A percentile compares a stretch with the other conserved stretches of the same genome.
These are phyloP conservation scores for Fusarium decemcellulare DNA, from an alignment of 2,329 filamentous ascomycete genomes.

Conservation along the genomic window DNA sequence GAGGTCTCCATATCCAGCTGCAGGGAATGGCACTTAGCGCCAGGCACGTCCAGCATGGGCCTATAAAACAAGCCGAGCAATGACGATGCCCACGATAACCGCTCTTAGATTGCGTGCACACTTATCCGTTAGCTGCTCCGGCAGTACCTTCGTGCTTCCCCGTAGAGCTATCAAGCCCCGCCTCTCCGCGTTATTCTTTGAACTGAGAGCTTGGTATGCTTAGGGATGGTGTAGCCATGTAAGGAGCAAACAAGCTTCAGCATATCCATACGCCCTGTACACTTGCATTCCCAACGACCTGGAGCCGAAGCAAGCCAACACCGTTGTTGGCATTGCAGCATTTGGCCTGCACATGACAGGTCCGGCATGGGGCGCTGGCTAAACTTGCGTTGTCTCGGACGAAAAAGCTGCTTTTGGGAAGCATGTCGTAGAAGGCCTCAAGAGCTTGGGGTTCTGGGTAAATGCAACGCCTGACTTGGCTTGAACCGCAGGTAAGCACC, in stretches of 20 bases:
- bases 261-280: conserved; percentile 13
- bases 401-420: neutral
- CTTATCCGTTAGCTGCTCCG: conserved; percentile 36
- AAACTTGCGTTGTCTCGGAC: neutral
- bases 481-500: neutral
- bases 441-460: neutral
- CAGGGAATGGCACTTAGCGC: conserved; percentile 40
- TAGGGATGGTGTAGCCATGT: neutral
- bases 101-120: conserved; percentile 42
- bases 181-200: conserved; percentile 32
- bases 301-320: conserved; percentile 22
- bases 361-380: neutral
- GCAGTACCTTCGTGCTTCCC: conserved; percentile 44
- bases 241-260: neutral
- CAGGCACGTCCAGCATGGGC: conserved; percentile 37
- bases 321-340: conserved; percentile 1
- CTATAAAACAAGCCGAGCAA: conserved; percentile 28
- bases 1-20: conserved; percentile 32
- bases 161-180: conserved; percentile 38
- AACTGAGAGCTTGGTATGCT: conserved; percentile 20
- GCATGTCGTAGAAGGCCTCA: neutral
- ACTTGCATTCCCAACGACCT: conserved; percentile 30
- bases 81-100: conserved; percentile 27
- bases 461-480: neutral
- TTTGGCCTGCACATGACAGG: conserved; percentile 1